Evolutionary conservation across 768 basidiomycete genomes (phyloP).

Genomic region (Rhizopogon roseolus): DNA sequence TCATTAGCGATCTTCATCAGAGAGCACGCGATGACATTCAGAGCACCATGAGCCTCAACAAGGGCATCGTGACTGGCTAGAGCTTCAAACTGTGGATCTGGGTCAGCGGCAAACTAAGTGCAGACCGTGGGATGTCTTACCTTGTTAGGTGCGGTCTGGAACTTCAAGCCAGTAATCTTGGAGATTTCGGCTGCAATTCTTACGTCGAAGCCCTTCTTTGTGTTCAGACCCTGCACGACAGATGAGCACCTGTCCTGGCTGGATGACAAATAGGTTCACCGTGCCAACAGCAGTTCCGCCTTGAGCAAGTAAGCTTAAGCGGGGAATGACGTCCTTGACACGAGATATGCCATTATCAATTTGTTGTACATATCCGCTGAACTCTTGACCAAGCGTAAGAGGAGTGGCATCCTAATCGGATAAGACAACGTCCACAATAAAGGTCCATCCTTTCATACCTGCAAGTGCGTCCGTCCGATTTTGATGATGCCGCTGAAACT

Average conservation of each 20-base stretch:
- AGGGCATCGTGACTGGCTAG: conserved; percentile 97
- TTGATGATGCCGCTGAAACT: conserved; percentile 92
- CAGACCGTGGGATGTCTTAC: conserved; percentile 30
- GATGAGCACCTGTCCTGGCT: conserved; percentile 2
- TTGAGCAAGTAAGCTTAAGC: conserved; percentile 87
- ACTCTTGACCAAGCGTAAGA: conserved; percentile 96
- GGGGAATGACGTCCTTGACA: conserved; percentile 74
- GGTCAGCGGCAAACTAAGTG: background rate
- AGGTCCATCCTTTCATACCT: conserved; percentile 35
- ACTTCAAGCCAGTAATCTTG: conserved; percentile 83
- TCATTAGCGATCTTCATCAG: conserved; percentile 99
- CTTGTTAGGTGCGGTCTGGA: conserved; percentile 98
- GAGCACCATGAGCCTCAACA: conserved; percentile 93
- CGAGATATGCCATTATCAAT: conserved; percentile 86
- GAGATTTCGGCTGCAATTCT: conserved; percentile 91
- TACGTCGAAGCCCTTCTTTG: conserved; percentile 93
- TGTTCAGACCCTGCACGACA: conserved; percentile 80
- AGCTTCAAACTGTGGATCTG: conserved; percentile 77
- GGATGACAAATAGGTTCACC: conserved; percentile 39
- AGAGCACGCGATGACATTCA: conserved; percentile 94
- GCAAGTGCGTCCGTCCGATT: conserved; percentile 96
- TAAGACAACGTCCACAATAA: conserved; percentile 1
- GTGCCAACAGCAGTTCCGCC: conserved; percentile 99
- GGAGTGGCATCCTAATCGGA: conserved; percentile 85
- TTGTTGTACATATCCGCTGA: conserved; percentile 97